Conservation (phyloP, 345 rosid genomes). For the Hibiscus tridactylites region DNA sequence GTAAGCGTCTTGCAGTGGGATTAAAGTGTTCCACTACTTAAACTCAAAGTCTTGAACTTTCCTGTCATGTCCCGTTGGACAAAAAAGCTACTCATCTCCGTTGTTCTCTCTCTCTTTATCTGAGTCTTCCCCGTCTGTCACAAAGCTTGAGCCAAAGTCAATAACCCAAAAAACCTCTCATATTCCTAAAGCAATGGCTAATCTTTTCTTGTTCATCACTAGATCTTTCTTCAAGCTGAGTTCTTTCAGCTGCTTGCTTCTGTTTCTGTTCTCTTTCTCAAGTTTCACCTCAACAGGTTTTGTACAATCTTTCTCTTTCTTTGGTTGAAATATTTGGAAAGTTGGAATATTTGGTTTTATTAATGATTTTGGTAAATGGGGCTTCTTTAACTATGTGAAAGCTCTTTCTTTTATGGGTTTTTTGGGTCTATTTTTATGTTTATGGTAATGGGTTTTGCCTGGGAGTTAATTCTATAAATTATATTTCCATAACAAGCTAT, state of each 20-base stretch:
- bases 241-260: slow-evolving; percentile 19
- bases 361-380: slow-evolving; percentile 6
- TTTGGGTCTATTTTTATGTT: not conserved
- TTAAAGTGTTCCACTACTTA: not conserved
- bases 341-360: not conserved
- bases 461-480: not conserved
- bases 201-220: slow-evolving; percentile 18
- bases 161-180: not conserved
- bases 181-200: slow-evolving; percentile 29
- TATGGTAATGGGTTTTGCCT: not conserved
- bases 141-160: not conserved
- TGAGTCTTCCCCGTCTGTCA: not conserved
- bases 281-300: slow-evolving; percentile 49
- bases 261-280: slow-evolving; percentile 32
- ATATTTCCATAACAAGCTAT: not conserved
- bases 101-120: not conserved
- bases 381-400: slow-evolving; percentile 3
- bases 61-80: not conserved
- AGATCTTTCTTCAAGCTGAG: slow-evolving; percentile 20
- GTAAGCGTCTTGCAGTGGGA: not conserved
- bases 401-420: not conserved
- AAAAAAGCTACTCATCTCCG: not conserved
- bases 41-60: not conserved
- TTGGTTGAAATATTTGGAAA: not conserved
- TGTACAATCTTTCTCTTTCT: not conserved